Conservation (phyloP, 495 filamentous ascomycete genomes). For the Sporormia fimetaria region DNA sequence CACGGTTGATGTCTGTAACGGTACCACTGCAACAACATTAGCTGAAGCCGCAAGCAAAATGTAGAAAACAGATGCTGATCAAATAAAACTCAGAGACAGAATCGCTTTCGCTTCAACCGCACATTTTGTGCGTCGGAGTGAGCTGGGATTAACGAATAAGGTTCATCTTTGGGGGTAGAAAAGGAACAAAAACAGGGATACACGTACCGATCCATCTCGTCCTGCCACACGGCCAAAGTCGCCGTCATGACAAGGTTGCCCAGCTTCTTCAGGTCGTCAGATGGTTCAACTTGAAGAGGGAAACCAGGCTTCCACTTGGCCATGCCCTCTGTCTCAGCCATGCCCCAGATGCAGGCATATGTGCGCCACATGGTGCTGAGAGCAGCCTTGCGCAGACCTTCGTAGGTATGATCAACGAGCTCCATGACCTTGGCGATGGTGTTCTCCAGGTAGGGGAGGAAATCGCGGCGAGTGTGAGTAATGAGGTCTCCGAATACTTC, state of each 20-base stretch:
- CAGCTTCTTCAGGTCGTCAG: constrained; percentile 67
- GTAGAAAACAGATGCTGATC: constrained; percentile 15
- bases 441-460: constrained; percentile 81
- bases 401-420: constrained; percentile 77
- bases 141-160: constrained; percentile 94
- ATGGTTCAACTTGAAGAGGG: constrained; percentile 67
- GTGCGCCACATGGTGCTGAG: constrained; percentile 85
- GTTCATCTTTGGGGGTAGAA: constrained; percentile 60
- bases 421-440: constrained; percentile 70
- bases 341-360: constrained; percentile 81
- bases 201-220: constrained; percentile 80
- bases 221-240: constrained; percentile 72
- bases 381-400: constrained; percentile 84
- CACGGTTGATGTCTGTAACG: constrained; percentile 91
- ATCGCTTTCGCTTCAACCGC: constrained; percentile 87
- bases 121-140: constrained; percentile 85
- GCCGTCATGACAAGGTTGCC: constrained; percentile 76
- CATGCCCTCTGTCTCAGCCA: constrained; percentile 68
- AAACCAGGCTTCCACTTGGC: constrained; percentile 81
- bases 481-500: constrained; percentile 91
- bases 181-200: constrained; percentile 31
- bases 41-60: constrained; percentile 2
- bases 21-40: constrained; percentile 49
- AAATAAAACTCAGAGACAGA: constrained; percentile 43
- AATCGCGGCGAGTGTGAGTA: constrained; percentile 63